Percentiles rank a stretch among this genome's conserved stretches.
These are phyloP conservation scores for Trichomonascaceae sp. DNA, from an alignment of 1,139 yeast genomes.

Conservation along the genomic window DNA sequence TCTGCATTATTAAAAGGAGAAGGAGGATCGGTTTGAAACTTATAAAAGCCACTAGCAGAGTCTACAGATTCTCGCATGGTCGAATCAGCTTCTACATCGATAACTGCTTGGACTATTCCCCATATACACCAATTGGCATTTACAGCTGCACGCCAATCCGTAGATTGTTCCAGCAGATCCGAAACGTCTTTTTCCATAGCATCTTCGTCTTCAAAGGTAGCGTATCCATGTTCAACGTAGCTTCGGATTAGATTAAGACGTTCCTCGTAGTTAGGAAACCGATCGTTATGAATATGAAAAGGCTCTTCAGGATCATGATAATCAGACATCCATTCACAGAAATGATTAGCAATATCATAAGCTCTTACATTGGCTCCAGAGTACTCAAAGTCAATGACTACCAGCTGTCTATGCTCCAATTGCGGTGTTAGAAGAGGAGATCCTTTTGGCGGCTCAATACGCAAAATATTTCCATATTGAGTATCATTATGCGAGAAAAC, in stretches of 20 bases:
- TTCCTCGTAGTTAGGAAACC: conserved; percentile 63
- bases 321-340: conserved; percentile 94
- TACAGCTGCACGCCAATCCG: conserved; percentile 76
- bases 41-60: conserved; percentile 25
- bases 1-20: not conserved
- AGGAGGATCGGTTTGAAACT: conserved; percentile 23
- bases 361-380: conserved; percentile 93
- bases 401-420: conserved; percentile 66
- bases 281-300: conserved; percentile 48
- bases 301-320: conserved; percentile 65
- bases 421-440: conserved; percentile 37
- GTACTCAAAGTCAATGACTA: conserved; percentile 94
- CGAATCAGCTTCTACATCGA: conserved; percentile 25
- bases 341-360: conserved; percentile 83
- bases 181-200: conserved; percentile 50
- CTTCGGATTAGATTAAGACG: conserved; percentile 67
- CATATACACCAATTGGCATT: conserved; percentile 82
- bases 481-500: conserved; percentile 87
- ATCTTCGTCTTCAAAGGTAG: conserved; percentile 30
- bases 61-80: conserved; percentile 24
- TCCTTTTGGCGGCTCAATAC: conserved; percentile 38
- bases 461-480: conserved; percentile 79
- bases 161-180: conserved; percentile 54
- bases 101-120: conserved; percentile 70
- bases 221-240: conserved; percentile 48